Conservation (phyloP, 2,329 filamentous ascomycete species). For the Fonsecaea pugnacius region DNA sequence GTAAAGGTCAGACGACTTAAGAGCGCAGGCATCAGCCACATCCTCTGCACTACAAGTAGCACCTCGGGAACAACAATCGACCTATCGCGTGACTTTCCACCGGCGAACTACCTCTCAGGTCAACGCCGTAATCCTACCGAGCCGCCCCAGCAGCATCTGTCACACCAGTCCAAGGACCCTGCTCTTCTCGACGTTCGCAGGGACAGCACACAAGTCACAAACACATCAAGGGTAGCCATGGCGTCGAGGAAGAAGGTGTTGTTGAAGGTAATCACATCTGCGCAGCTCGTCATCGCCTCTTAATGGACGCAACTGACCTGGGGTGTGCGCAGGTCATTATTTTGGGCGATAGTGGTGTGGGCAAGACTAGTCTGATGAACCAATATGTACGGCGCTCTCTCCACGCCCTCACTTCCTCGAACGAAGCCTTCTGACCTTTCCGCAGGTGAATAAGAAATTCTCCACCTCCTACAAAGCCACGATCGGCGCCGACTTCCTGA, state of each 20-base stretch:
- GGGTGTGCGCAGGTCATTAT: slow-evolving; percentile 79
- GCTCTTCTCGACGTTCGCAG: not conserved
- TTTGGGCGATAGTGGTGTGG: slow-evolving; percentile 96
- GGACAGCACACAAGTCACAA: slow-evolving; percentile 5
- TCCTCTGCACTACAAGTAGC: not conserved
- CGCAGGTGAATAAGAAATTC: slow-evolving; percentile 99
- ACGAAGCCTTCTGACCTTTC: slow-evolving; percentile 13
- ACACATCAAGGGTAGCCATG: slow-evolving; percentile 54
- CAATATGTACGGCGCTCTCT: slow-evolving; percentile 81
- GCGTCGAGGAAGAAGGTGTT: slow-evolving; percentile 87
- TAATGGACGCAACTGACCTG: slow-evolving; percentile 25
- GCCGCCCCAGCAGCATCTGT: not conserved
- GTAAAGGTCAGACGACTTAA: not conserved
- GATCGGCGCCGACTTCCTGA: slow-evolving; percentile 97
- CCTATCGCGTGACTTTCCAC: slow-evolving; percentile 4
- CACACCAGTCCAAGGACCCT: slow-evolving; percentile 1
- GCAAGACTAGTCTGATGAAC: slow-evolving; percentile 99
- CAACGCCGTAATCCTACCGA: not conserved
- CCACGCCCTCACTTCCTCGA: slow-evolving; percentile 3
- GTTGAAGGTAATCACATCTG: slow-evolving; percentile 68
- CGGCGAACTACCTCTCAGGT: not conserved
- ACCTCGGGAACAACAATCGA: not conserved
- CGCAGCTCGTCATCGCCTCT: slow-evolving; percentile 23
- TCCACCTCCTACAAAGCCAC: slow-evolving; percentile 99
- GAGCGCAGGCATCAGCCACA: slow-evolving; percentile 1